Conservation (phyloP, 2,329 filamentous ascomycete species). For the Ascochyta clinopodiicola region DNA sequence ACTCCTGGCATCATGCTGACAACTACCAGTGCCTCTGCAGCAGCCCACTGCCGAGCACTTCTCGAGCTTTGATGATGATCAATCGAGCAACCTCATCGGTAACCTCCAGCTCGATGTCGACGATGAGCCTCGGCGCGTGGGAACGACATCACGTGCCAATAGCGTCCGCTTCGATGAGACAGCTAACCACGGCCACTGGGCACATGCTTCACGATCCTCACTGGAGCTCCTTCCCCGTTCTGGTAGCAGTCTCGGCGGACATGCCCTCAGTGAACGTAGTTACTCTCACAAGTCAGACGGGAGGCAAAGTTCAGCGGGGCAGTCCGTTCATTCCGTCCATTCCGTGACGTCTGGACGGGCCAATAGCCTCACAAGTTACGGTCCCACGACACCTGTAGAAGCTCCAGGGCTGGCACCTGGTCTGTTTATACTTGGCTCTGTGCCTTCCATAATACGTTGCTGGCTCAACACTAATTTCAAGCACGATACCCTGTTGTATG, state of each 20-base stretch:
- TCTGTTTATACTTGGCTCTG: constrained; percentile 83
- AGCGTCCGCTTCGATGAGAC: constrained; percentile 98
- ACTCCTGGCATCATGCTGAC: constrained; percentile 20
- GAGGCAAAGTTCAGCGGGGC: constrained; percentile 89
- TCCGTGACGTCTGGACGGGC: constrained; percentile 80
- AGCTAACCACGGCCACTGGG: constrained; percentile 88
- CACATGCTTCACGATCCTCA: constrained; percentile 80
- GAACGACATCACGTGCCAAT: constrained; percentile 89
- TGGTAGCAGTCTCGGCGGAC: constrained; percentile 77
- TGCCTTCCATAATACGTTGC: constrained; percentile 93
- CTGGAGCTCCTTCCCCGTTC: constrained; percentile 83
- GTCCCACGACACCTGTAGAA: constrained; percentile 78
- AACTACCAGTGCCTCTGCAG: constrained; percentile 71
- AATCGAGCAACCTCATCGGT: constrained; percentile 78
- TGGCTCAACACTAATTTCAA: constrained; percentile 93
- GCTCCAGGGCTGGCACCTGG: constrained; percentile 80
- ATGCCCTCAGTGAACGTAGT: constrained; percentile 86
- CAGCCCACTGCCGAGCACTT: constrained; percentile 85
- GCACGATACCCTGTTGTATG: constrained; percentile 86
- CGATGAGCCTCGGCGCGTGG: constrained; percentile 82
- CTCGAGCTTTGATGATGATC: constrained; percentile 87
- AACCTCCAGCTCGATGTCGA: constrained; percentile 86
- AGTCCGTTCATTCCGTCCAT: constrained; percentile 77
- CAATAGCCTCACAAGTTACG: constrained; percentile 73
- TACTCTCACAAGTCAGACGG: constrained; percentile 96